A percentile compares a stretch with the other conserved stretches of the same genome.
phyloP scores from a whole-genome alignment of 2,329 filamentous ascomycete genomes.

The Huntiella decipiens region DNA sequence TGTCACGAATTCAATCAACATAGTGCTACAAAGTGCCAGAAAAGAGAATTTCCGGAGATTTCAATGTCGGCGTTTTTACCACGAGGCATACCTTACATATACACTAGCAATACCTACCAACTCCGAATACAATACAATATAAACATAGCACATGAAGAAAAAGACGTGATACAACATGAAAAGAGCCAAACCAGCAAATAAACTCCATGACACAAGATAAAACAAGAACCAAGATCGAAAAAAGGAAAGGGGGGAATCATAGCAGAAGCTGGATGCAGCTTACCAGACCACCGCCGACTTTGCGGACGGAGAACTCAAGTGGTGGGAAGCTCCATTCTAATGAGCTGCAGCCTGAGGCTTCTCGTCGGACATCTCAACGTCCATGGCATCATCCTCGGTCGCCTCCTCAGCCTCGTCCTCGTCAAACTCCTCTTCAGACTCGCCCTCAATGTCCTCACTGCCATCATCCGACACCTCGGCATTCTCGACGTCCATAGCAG shows the following conservation, averaged over 20 bases:
- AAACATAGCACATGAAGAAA: not conserved
- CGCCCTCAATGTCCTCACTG: slow-evolving; percentile 61
- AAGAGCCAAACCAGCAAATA: slow-evolving; percentile 7
- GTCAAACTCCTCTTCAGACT: slow-evolving; percentile 54
- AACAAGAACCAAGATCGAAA: not conserved
- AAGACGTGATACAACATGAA: slow-evolving; percentile 2
- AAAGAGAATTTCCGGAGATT: too few species aligned
- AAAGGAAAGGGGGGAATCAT: slow-evolving; percentile 8
- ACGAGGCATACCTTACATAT: too few species aligned
- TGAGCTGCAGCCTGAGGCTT: slow-evolving; percentile 15
- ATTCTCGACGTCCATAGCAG: slow-evolving; percentile 26
- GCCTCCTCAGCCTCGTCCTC: slow-evolving; percentile 29
- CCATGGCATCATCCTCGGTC: slow-evolving; percentile 28
- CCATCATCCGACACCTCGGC: slow-evolving; percentile 53
- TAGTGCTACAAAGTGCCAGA: too few species aligned
- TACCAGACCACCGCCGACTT: slow-evolving; percentile 7
- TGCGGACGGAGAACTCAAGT: slow-evolving; percentile 2
- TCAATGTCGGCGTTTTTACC: too few species aligned
- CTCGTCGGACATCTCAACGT: slow-evolving; percentile 27
- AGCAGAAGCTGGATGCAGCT: slow-evolving; percentile 4
- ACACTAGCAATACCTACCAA: too few species aligned
- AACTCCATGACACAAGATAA: slow-evolving; percentile 8
- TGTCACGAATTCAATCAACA: too few species aligned
- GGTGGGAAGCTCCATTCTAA: slow-evolving; percentile 8
- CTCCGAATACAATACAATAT: not conserved